Base-by-base conservation (phyloP, 768 basidiomycete species). In the Lepiota venenata region DNA sequence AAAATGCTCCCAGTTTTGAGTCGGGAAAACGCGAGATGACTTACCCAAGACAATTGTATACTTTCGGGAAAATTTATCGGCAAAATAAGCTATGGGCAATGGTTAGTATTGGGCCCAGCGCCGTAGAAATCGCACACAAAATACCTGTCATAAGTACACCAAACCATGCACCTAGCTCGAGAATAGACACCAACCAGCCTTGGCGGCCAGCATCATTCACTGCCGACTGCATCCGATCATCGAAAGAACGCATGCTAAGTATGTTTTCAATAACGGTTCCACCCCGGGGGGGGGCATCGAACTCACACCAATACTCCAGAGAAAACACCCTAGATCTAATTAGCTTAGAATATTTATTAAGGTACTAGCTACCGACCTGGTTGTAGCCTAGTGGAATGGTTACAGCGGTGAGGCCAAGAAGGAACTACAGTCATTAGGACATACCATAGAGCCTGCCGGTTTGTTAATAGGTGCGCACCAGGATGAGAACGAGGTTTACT, bases 91-190 rank as follows among this genome's bases (percentile, higher is more conserved):
- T 77, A 38, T 12, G 39, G 16, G 51, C 10, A 27, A 11, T 7
- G 18, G 21, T 52, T 9, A 37, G 32, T 21, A 15, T 38, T 32
- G 20, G 39, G 39, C 52, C 18, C 9, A 27, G 32, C 10, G 47
- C 36, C 21, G n/a, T 21, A 22, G 36, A 20, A 43, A 14, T 39
- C 4, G 22, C 9, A 29, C 18, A 29, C 37, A 1, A 45, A 58
- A 54, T 56, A 68, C 88, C 88, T 43, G 87, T 87, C 51, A 78
- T 69, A 16, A 92, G 77, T 10, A 87, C 84, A 56, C 89, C 89
- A 56, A 85, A 73, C 84, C 88, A 88, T 20, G 89, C 88, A 53
- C 84, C 85, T 12, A 87, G 74, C 68, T 88, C 86, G 35, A 90
- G 77, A 61, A 90, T 87, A 18, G 87, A 72, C 12, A 88, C 87